Conservation (phyloP, 805 yeast genomes). For the Metschnikowia santaceciliae region DNA sequence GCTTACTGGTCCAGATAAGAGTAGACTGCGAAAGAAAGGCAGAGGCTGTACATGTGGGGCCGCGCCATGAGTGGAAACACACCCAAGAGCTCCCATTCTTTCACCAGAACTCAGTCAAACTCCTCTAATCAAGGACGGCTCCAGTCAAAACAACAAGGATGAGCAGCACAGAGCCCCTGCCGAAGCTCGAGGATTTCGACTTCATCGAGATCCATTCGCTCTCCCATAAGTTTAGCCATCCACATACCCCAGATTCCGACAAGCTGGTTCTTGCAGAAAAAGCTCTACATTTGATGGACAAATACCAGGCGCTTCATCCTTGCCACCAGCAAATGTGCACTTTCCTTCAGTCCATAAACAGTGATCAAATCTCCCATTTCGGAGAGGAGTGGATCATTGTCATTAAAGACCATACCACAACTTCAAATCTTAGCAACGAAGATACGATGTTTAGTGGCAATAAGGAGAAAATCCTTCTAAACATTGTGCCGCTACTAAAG, state of each 20-base stretch:
- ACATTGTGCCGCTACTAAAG: slow-evolving; percentile 8
- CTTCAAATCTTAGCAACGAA: slow-evolving; percentile 9
- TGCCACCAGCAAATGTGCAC: slow-evolving; percentile 2
- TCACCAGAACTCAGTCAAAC: neutral
- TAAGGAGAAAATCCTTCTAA: slow-evolving; percentile 5
- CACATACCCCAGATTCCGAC: neutral
- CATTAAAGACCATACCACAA: slow-evolving; percentile 3
- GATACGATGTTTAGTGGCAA: slow-evolving; percentile 6
- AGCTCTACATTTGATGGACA: slow-evolving; percentile 23
- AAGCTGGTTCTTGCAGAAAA: slow-evolving; percentile 5
- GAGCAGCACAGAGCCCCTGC: neutral
- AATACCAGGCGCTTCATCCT: slow-evolving; percentile 22
- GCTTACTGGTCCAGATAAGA: neutral
- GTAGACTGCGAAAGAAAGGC: neutral
- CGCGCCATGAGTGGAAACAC: neutral
- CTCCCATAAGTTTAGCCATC: slow-evolving; percentile 8
- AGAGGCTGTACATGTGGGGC: neutral
- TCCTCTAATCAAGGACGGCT: neutral
- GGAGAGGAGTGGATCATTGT: slow-evolving; percentile 10
- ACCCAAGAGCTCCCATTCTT: no score
- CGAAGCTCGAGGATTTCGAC: slow-evolving; percentile 1
- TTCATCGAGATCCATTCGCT: slow-evolving; percentile 12
- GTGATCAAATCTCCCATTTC: slow-evolving; percentile 2
- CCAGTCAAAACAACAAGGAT: neutral
- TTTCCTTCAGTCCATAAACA: neutral